Evolutionary conservation across 148 eudicot species (phyloP), one percentile per base, ranked within the genome.

Genomic region (Pouteria glomerata): DNA sequence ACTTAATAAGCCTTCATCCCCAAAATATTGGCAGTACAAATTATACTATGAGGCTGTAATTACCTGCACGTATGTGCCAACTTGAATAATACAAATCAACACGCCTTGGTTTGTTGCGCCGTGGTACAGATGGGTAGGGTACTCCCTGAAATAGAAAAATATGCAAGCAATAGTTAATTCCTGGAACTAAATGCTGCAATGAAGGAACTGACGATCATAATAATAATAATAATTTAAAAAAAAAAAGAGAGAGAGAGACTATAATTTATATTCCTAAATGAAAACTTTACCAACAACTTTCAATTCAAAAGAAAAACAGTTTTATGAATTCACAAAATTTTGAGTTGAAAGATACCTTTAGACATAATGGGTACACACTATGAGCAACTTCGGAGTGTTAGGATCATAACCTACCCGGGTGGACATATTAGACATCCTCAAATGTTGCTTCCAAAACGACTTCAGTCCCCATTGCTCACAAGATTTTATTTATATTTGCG

Each of bases 21-120:
- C 29, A 35, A 13, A 12, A 39, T 6, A 63, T 7, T 24, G 1
- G 30, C 2, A 44, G 45, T 23, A 21, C 11, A 56, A 64, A 37
- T 23, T 39, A 27, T 24, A 63, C 12, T 67, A 2, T 27, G 44
- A 19, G 21, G 45, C 33, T 27, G 15, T 21, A 63, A 48, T 69
- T 74, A 85, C 88, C 88, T 76, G 85, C 68, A 33, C 82, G 83
- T 65, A 85, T 85, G 69, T 45, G 74, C 88, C 88, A 85, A 56
- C 84, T 79, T 39, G 88, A 85, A 78, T 79, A 85, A 71, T 77
- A 85, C 58, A 74, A 55, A 66, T 85, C 88, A 50, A 85, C 88
- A 35, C 86, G 84, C 27, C 88, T 82, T 47, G 88, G 88, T 64
- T 85, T 85, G 66, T 73, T 71, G 34, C 74, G 82, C 26, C 84